Percentiles rank a stretch among this genome's conserved stretches.
Conservation (phyloP, 306 rosid genomes). For the Quercus agrifolia region DNA sequence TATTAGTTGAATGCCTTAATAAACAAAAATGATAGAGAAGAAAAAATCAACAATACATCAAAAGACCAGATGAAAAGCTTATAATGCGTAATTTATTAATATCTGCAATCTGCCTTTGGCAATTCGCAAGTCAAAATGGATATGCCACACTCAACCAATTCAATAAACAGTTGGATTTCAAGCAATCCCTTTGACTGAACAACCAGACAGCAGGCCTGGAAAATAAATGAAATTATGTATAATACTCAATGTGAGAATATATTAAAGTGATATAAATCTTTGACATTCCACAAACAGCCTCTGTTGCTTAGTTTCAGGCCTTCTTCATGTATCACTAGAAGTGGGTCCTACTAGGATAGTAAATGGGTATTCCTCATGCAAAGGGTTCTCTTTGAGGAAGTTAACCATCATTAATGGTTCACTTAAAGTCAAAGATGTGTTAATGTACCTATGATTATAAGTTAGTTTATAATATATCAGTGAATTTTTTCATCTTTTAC, state of each 20-base stretch:
- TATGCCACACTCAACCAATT: background rate
- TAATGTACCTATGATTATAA: background rate
- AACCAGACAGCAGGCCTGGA: background rate
- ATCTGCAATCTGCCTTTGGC: background rate
- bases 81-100: background rate
- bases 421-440: background rate
- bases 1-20: conserved; percentile 19
- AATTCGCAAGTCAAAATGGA: background rate
- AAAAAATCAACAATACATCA: conserved; percentile 1
- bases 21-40: conserved; percentile 5
- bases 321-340: background rate
- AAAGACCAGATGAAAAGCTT: background rate
- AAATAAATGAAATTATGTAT: background rate
- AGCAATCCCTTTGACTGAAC: background rate
- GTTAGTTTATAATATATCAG: background rate
- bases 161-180: background rate
- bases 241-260: background rate
- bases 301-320: background rate
- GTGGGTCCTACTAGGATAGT: background rate
- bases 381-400: background rate
- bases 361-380: background rate
- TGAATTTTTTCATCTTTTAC: no score
- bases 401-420: background rate
- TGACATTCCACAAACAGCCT: background rate
- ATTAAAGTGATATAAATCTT: background rate